These are phyloP conservation scores for Cinchona pubescens DNA, from an alignment of 257 asterid species.

Conservation along the genomic window DNA sequence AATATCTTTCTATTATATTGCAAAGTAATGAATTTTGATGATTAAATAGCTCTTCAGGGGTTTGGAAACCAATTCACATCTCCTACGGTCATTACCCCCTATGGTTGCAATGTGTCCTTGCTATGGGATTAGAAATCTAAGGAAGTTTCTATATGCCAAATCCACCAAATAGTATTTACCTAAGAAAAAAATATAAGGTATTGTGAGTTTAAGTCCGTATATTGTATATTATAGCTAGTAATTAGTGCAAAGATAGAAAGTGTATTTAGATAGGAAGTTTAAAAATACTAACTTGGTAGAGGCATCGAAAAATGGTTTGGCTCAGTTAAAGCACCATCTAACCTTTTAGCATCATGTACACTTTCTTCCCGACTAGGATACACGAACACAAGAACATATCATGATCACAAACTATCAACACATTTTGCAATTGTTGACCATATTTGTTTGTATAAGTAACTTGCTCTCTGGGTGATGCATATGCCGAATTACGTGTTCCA, in stretches of 20 bases:
- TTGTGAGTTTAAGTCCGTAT: too few relatives aligned
- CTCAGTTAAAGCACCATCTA: background rate
- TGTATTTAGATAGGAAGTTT: background rate
- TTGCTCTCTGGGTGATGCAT: background rate
- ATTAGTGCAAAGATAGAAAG: too few relatives aligned
- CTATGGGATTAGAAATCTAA: background rate
- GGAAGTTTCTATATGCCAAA: background rate
- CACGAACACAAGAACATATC: background rate
- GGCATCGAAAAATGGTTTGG: too few relatives aligned
- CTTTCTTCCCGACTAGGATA: background rate
- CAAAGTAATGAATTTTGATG: background rate
- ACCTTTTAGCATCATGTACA: background rate
- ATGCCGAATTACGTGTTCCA: background rate
- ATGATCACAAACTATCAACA: background rate
- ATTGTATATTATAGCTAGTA: background rate
- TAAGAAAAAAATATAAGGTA: too few relatives aligned
- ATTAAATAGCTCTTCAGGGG: background rate
- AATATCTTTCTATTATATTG: too few relatives aligned
- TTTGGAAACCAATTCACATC: background rate
- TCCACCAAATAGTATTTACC: background rate
- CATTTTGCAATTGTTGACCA: background rate
- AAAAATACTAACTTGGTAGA: too few relatives aligned
- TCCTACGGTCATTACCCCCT: background rate
- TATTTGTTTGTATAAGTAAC: background rate
- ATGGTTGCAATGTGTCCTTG: background rate